Percentiles rank a stretch among this genome's conserved stretches.
Evolutionary conservation across 2,329 filamentous ascomycete genomes (phyloP).

Genomic region (Exophiala aquamarina): DNA sequence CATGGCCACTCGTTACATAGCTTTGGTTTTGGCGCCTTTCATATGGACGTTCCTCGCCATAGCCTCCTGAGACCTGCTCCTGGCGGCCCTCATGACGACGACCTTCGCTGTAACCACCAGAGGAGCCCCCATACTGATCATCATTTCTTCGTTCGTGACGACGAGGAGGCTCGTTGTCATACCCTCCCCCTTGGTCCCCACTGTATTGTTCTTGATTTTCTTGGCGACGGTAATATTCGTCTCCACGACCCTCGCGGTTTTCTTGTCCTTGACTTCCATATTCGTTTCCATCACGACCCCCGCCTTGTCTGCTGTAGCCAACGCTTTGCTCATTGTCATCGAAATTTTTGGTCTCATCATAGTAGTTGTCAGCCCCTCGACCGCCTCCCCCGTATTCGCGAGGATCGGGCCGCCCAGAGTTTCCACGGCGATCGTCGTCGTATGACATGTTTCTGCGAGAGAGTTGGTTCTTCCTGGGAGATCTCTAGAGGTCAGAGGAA

Average conservation of each 20-base stretch:
- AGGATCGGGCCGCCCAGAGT: conserved; percentile 9
- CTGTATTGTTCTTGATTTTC: conserved; percentile 20
- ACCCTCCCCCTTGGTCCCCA: conserved; percentile 18
- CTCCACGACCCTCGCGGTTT: conserved; percentile 11
- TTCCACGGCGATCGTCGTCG: conserved; percentile 20
- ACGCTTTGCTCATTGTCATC: conserved; percentile 12
- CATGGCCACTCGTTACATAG: no score
- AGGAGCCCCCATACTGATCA: neutral
- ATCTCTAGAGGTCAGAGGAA: no score
- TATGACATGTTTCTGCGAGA: conserved; percentile 19
- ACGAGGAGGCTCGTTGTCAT: conserved; percentile 7
- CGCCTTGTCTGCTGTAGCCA: conserved; percentile 16
- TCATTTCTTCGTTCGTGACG: conserved; percentile 12
- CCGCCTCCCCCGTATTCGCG: conserved; percentile 23
- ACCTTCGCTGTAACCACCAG: conserved; percentile 3
- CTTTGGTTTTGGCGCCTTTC: no score
- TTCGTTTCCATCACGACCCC: conserved; percentile 15
- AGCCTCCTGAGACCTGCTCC: conserved; percentile 8
- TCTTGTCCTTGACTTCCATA: conserved; percentile 19
- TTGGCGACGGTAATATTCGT: conserved; percentile 14
- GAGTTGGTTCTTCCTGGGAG: no score
- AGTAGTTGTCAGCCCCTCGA: conserved; percentile 22
- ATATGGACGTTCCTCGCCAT: conserved; percentile 17
- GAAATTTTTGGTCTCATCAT: conserved; percentile 21
- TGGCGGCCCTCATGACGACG: conserved; percentile 18